Evolutionary conservation across 2,329 filamentous ascomycete species (phyloP).

Genomic region (Chrysosporium queenslandicum): DNA sequence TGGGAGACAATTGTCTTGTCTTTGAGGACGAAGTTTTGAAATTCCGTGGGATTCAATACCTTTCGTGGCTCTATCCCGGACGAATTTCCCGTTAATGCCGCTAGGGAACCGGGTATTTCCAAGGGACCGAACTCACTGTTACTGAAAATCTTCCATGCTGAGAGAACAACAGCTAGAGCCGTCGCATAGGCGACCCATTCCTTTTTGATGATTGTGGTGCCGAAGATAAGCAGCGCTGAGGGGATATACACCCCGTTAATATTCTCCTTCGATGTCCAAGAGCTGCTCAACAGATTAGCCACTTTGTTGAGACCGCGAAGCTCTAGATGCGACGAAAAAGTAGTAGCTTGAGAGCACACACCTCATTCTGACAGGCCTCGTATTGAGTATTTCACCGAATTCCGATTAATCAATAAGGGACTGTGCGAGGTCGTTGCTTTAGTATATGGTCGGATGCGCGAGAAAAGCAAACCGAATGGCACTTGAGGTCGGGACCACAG

Average conservation of each 20-base stretch:
- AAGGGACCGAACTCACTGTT: slow-evolving; percentile 50
- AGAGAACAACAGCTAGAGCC: slow-evolving; percentile 54
- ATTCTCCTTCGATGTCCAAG: slow-evolving; percentile 41
- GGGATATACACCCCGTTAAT: slow-evolving; percentile 77
- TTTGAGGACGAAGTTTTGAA: slow-evolving; percentile 86
- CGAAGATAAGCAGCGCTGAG: slow-evolving; percentile 64
- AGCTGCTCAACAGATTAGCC: slow-evolving; percentile 13
- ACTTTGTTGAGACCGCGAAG: not conserved
- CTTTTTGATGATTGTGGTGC: slow-evolving; percentile 65
- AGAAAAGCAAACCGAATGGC: not conserved
- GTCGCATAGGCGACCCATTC: slow-evolving; percentile 66
- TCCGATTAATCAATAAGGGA: not conserved
- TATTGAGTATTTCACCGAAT: not conserved
- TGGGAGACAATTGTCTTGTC: slow-evolving; percentile 95
- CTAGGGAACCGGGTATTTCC: not conserved
- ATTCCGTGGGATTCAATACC: slow-evolving; percentile 74
- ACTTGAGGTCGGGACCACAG: not conserved
- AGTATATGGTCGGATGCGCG: not conserved
- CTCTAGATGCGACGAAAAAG: not conserved
- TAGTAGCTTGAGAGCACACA: not conserved
- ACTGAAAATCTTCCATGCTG: slow-evolving; percentile 60
- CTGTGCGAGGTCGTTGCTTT: not conserved
- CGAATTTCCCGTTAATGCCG: not conserved
- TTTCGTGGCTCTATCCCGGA: slow-evolving; percentile 56
- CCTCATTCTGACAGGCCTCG: not conserved